phyloP scores from a whole-genome alignment of 192 early-diverging fungal genomes.

The Cetraspora pellucida region DNA sequence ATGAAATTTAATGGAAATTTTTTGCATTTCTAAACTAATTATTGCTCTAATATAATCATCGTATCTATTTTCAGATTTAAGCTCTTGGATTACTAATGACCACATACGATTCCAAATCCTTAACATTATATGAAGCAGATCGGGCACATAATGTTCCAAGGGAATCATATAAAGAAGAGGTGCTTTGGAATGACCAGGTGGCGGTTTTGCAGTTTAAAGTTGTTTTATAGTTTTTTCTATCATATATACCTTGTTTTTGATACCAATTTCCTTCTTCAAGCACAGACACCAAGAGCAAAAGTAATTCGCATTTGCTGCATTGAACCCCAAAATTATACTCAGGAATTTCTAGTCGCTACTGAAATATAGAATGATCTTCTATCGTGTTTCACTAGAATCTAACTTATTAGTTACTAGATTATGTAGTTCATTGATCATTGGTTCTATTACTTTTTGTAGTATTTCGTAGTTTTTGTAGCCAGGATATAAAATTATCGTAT shows the following conservation, averaged over 20 bases:
- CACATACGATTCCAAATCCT: not conserved
- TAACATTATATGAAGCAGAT: not conserved
- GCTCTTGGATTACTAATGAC: not conserved
- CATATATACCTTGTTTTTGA: too few relatives aligned
- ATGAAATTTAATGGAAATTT: not conserved
- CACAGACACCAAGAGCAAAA: too few relatives aligned
- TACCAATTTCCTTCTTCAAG: too few relatives aligned
- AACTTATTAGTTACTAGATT: not conserved
- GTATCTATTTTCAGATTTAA: not conserved
- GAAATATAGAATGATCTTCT: too few relatives aligned
- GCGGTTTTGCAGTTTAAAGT: too few relatives aligned
- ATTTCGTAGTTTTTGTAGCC: not conserved
- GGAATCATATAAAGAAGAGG: conserved; percentile 4
- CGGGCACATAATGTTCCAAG: not conserved
- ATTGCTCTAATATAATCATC: not conserved
- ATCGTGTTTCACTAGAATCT: too few relatives aligned
- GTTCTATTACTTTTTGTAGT: conserved; percentile 7
- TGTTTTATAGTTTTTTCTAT: too few relatives aligned
- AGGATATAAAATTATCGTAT: not conserved
- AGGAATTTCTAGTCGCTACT: too few relatives aligned
- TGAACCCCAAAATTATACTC: too few relatives aligned
- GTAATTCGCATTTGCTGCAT: too few relatives aligned
- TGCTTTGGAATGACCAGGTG: not conserved
- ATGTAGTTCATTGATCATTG: not conserved
- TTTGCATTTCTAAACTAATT: not conserved